phyloP scores from a whole-genome alignment of 2,329 filamentous ascomycete species.

The Curvularia sp. region DNA sequence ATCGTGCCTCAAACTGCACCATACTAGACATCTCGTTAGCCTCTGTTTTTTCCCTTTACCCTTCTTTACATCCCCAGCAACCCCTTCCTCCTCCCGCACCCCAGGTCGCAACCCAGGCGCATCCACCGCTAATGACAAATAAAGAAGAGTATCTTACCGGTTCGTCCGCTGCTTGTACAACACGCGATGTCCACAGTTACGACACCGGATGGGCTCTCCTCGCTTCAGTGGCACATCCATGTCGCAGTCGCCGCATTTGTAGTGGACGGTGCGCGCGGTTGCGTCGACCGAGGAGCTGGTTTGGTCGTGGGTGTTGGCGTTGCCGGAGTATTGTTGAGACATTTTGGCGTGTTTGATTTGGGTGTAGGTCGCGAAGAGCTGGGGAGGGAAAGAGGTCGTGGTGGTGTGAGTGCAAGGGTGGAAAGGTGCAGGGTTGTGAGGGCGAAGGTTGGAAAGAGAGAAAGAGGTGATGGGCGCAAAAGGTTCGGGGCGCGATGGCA shows the following conservation, averaged over 20 bases:
- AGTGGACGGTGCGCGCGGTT: conserved; percentile 55
- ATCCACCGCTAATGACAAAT: too few relatives aligned
- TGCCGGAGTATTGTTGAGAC: neutral
- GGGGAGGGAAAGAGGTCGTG: too few relatives aligned
- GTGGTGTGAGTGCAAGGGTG: neutral
- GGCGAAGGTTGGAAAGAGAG: neutral
- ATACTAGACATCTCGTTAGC: conserved; percentile 62
- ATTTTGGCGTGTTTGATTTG: neutral
- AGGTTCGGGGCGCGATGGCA: conserved; percentile 10
- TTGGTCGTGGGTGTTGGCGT: conserved; percentile 4
- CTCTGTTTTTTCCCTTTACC: neutral
- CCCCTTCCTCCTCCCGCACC: too few relatives aligned
- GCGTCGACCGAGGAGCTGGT: conserved; percentile 41
- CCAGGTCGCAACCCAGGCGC: too few relatives aligned
- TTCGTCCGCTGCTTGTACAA: conserved; percentile 98
- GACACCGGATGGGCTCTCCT: conserved; percentile 83
- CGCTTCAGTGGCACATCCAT: conserved; percentile 76
- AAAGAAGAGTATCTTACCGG: conserved; percentile 67
- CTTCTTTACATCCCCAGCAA: neutral
- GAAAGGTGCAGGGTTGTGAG: neutral
- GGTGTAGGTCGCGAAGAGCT: too few relatives aligned
- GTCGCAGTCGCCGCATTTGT: conserved; percentile 82
- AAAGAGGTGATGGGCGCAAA: conserved; percentile 2
- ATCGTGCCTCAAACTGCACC: conserved; percentile 98
- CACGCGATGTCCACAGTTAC: conserved; percentile 92